A percentile compares a stretch with the other conserved stretches of the same genome.
These are phyloP conservation scores for Earliella scabrosa DNA, from an alignment of 1,284 basidiomycete genomes.

Conservation along the genomic window DNA sequence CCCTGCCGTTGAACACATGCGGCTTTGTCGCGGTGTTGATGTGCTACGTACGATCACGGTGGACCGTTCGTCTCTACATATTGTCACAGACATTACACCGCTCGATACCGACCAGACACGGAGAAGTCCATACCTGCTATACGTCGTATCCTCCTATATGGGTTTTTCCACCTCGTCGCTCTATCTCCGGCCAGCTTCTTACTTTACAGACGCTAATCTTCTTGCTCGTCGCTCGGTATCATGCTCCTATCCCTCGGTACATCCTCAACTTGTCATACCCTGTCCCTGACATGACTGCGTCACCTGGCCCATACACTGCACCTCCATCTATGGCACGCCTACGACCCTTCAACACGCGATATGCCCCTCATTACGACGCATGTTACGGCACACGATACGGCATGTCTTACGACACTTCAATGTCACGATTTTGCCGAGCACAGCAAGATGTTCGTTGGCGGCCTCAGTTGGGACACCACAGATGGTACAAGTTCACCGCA, in stretches of 20 bases:
- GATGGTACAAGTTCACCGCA: slow-evolving; percentile 70
- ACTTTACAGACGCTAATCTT: slow-evolving; percentile 36
- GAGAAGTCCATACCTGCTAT: slow-evolving; percentile 16
- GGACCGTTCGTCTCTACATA: slow-evolving; percentile 21
- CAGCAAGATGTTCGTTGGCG: slow-evolving; percentile 98
- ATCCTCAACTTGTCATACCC: slow-evolving; percentile 32
- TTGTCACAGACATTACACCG: slow-evolving; percentile 17
- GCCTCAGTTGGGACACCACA: slow-evolving; percentile 96
- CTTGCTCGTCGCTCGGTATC: slow-evolving; percentile 28
- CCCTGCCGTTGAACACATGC: slow-evolving; percentile 10
- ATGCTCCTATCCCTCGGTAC: slow-evolving; percentile 25
- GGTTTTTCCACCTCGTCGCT: slow-evolving; percentile 1
- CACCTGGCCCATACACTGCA: slow-evolving; percentile 6
- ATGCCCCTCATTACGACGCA: not conserved
- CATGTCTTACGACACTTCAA: slow-evolving; percentile 22
- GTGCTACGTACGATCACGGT: slow-evolving; percentile 30
- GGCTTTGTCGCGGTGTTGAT: slow-evolving; percentile 21
- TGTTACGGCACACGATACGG: slow-evolving; percentile 14
- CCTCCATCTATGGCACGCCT: slow-evolving; percentile 14
- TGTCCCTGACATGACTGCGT: slow-evolving; percentile 19
- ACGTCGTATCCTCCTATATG: slow-evolving; percentile 7
- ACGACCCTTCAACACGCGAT: slow-evolving; percentile 5
- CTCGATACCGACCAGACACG: slow-evolving; percentile 12
- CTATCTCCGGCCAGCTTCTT: slow-evolving; percentile 29
- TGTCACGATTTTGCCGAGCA: slow-evolving; percentile 25